phyloP scores from a whole-genome alignment of 176 grass and related monocot genomes.

The Lolium multiflorum region DNA sequence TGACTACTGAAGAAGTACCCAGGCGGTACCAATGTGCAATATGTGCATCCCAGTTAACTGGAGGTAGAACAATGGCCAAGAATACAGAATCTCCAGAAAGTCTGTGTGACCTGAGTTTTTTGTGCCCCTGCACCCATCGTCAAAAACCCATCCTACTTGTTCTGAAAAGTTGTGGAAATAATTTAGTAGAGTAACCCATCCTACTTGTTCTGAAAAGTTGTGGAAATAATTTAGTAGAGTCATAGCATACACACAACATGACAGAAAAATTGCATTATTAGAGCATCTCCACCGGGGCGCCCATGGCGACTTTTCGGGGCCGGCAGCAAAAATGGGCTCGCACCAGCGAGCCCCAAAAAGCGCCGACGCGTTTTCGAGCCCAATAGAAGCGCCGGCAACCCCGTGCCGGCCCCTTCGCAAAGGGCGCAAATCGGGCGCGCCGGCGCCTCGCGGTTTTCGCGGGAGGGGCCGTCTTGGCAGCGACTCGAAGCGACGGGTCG shows the following conservation, averaged over 20 bases:
- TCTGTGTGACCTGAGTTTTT: neutral
- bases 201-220: neutral
- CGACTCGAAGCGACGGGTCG: too few species aligned
- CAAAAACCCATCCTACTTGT: neutral
- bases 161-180: neutral
- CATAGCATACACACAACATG: neutral
- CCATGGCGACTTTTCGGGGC: too few species aligned
- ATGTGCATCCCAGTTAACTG: neutral
- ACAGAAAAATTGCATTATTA: neutral
- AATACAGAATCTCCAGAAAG: neutral
- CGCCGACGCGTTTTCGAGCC: too few species aligned
- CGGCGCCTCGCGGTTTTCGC: too few species aligned
- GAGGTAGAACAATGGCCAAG: neutral
- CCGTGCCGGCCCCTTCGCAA: too few species aligned
- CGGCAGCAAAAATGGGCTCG: too few species aligned
- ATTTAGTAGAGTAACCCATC: neutral
- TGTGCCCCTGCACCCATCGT: too few species aligned
- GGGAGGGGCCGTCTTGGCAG: too few species aligned
- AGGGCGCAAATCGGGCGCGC: too few species aligned
- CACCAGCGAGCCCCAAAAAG: too few species aligned
- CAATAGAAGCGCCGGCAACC: too few species aligned
- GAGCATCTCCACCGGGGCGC: too few species aligned
- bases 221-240: neutral
- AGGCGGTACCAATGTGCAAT: neutral
- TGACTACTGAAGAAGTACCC: neutral